Conservation (phyloP, 139 green algal species). For the Picochlorum costavermella region DNA sequence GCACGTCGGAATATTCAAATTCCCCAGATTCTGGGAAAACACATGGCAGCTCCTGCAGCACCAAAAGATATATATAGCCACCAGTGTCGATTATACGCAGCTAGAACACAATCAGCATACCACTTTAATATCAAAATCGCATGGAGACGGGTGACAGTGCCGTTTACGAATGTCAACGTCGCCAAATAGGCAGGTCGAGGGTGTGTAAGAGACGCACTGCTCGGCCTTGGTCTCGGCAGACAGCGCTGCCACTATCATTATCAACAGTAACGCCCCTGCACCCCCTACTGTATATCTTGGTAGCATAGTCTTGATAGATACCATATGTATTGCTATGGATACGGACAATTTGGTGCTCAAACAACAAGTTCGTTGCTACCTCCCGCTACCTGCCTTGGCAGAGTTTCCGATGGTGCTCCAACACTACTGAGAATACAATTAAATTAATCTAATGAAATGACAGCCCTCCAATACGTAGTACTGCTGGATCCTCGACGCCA, state of each 20-base stretch:
- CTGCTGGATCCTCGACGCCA: too few relatives aligned
- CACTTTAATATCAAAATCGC: constrained; percentile 2
- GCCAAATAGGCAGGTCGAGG: constrained; percentile 1
- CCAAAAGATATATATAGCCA: neutral
- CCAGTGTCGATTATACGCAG: too few relatives aligned
- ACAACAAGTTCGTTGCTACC: too few relatives aligned
- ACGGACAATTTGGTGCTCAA: too few relatives aligned
- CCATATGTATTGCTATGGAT: neutral
- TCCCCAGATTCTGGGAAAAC: constrained; percentile 7
- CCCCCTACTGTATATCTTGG: neutral
- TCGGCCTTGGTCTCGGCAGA: neutral
- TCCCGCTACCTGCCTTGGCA: too few relatives aligned
- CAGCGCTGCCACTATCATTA: neutral
- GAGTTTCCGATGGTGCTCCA: too few relatives aligned
- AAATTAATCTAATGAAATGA: too few relatives aligned
- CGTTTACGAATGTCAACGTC: neutral
- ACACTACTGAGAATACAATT: too few relatives aligned
- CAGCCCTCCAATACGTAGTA: too few relatives aligned
- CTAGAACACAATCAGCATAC: neutral
- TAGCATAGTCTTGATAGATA: neutral
- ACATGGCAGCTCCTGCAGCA: constrained; percentile 2
- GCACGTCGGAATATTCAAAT: neutral
- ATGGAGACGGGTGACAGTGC: constrained; percentile 6
- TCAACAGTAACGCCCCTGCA: neutral
- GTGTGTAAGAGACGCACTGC: constrained; percentile 4